phyloP scores from a whole-genome alignment of 306 rosid genomes.

The Vicia villosa region DNA sequence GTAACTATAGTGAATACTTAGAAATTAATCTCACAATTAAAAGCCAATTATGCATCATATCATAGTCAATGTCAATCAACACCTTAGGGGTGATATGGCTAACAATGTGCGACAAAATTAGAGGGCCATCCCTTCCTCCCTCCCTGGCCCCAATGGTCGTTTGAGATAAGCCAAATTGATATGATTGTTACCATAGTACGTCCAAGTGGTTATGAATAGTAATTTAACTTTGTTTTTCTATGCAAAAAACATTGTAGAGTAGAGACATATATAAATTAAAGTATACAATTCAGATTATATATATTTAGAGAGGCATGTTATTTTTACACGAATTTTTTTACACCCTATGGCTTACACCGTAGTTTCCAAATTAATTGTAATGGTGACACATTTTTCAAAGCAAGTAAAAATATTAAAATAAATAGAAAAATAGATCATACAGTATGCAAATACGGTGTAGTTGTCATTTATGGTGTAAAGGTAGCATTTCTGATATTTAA shows the following conservation, averaged over 20 bases:
- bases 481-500: too few relatives aligned
- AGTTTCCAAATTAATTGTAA: too few relatives aligned
- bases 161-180: slow-evolving; percentile 40
- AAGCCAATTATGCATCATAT: background rate
- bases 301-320: too few relatives aligned
- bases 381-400: too few relatives aligned
- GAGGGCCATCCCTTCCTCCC: slow-evolving; percentile 46
- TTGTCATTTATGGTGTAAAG: too few relatives aligned
- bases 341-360: too few relatives aligned
- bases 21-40: background rate
- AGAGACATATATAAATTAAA: background rate
- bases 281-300: too few relatives aligned
- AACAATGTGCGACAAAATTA: slow-evolving; percentile 28
- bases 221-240: background rate
- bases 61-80: background rate
- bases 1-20: too few relatives aligned
- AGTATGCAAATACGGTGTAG: too few relatives aligned
- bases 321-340: too few relatives aligned
- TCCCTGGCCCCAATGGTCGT: background rate
- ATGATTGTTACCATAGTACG: background rate
- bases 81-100: background rate
- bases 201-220: background rate
- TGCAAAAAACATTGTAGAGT: background rate
- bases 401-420: too few relatives aligned
- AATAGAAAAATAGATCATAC: too few relatives aligned